Conservation (phyloP, 805 yeast species). For the Brettanomyces sp. region DNA sequence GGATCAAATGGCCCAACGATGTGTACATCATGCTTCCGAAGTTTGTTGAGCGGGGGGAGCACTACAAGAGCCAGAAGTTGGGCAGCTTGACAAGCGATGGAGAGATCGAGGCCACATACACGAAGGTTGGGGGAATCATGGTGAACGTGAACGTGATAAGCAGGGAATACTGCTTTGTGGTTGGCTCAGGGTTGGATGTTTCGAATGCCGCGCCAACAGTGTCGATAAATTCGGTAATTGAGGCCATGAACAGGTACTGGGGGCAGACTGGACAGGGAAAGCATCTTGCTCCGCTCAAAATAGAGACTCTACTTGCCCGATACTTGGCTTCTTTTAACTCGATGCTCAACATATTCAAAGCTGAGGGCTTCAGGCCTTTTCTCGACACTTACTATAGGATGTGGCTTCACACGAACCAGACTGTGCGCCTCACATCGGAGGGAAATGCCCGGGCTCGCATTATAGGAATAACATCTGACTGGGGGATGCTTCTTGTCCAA, state of each 20-base stretch:
- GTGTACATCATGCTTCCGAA: slow-evolving; percentile 68
- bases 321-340: slow-evolving; percentile 56
- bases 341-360: slow-evolving; percentile 49
- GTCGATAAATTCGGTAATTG: slow-evolving; percentile 66
- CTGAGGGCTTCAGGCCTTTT: slow-evolving; percentile 60
- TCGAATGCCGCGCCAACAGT: slow-evolving; percentile 87
- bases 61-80: slow-evolving; percentile 8
- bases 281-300: slow-evolving; percentile 16
- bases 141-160: slow-evolving; percentile 68
- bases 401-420: slow-evolving; percentile 80
- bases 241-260: slow-evolving; percentile 47
- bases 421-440: slow-evolving; percentile 48
- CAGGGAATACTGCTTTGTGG: slow-evolving; percentile 53
- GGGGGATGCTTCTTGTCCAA: slow-evolving; percentile 73
- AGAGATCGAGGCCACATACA: slow-evolving; percentile 51
- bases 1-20: slow-evolving; percentile 96
- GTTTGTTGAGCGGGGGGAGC: slow-evolving; percentile 23
- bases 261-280: slow-evolving; percentile 25
- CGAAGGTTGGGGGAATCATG: slow-evolving; percentile 75
- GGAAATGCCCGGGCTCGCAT: slow-evolving; percentile 47
- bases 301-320: slow-evolving; percentile 54
- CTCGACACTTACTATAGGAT: slow-evolving; percentile 62
- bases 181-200: slow-evolving; percentile 85
- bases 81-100: slow-evolving; percentile 2
- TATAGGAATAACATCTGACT: slow-evolving; percentile 74